Evolutionary conservation across 31 red algal genomes (phyloP).

Genomic region (Odonthalia washingtoniensis): DNA sequence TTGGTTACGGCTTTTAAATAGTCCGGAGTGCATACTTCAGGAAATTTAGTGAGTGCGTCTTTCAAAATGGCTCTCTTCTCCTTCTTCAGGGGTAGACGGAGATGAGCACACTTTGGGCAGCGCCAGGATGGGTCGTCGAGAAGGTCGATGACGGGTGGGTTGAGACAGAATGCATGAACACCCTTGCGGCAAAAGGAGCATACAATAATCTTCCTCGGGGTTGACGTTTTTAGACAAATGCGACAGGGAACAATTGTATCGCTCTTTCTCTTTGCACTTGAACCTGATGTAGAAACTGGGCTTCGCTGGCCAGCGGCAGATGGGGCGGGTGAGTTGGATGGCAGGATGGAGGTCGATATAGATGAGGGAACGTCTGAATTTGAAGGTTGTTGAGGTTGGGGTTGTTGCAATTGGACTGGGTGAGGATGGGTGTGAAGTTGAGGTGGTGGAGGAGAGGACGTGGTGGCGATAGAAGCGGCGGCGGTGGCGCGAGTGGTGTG

Average conservation of each 20-base stretch:
- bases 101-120: conserved; percentile 28
- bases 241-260: conserved; percentile 6
- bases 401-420: not conserved
- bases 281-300: not conserved
- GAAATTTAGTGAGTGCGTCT: conserved; percentile 21
- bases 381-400: conserved; percentile 2
- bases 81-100: conserved; percentile 21
- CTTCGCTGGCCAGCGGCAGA: not conserved
- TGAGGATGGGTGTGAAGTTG: not conserved
- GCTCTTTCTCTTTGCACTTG: not conserved
- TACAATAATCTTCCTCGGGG: conserved; percentile 24
- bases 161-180: conserved; percentile 39
- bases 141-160: conserved; percentile 35
- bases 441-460: conserved; percentile 11
- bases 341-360: not conserved
- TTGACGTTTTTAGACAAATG: conserved; percentile 25
- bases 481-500: conserved; percentile 33
- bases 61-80: conserved; percentile 35
- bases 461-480: not conserved
- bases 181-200: conserved; percentile 38
- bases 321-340: not conserved
- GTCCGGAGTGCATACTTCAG: conserved; percentile 17
- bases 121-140: not conserved
- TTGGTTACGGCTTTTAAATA: not conserved
- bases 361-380: not conserved